These are phyloP conservation scores for Lecanoromycetidae sp. DNA, from an alignment of 2,329 filamentous ascomycete genomes.

Conservation along the genomic window DNA sequence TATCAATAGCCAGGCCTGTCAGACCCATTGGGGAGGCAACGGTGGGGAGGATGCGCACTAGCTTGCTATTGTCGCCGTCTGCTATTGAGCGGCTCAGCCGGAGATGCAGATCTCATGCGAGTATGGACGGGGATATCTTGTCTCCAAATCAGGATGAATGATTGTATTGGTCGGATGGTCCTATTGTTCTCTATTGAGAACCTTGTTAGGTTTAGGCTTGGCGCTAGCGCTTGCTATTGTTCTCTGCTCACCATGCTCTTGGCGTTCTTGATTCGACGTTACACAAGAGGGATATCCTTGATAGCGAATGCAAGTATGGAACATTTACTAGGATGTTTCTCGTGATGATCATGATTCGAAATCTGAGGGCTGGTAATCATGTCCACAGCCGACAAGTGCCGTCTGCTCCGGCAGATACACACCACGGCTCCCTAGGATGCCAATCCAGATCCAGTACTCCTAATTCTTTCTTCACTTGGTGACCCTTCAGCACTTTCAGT, in stretches of 20 bases:
- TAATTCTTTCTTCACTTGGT: slow-evolving; percentile 72
- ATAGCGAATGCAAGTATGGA: too few species aligned
- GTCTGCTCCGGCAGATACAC: slow-evolving; percentile 86
- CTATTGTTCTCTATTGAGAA: not conserved
- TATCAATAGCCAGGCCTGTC: slow-evolving; percentile 2
- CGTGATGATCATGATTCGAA: too few species aligned
- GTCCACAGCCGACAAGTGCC: slow-evolving; percentile 87
- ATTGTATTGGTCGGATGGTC: not conserved
- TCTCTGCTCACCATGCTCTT: too few species aligned
- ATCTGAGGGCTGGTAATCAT: slow-evolving; percentile 12
- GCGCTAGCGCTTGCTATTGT: slow-evolving; percentile 5
- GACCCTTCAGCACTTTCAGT: slow-evolving; percentile 82
- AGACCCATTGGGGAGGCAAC: too few species aligned
- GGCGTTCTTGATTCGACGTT: too few species aligned
- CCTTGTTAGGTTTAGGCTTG: not conserved
- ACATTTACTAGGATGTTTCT: too few species aligned
- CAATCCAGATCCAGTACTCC: slow-evolving; percentile 92
- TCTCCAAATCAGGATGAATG: not conserved
- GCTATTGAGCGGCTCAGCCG: not conserved
- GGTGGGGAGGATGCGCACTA: too few species aligned
- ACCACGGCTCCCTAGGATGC: slow-evolving; percentile 91
- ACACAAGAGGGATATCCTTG: too few species aligned
- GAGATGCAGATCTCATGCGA: not conserved
- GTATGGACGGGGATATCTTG: not conserved
- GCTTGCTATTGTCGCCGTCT: slow-evolving; percentile 3